Evolutionary conservation across 1,284 basidiomycete genomes (phyloP).

Genomic region (Heterobasidion occidentale): DNA sequence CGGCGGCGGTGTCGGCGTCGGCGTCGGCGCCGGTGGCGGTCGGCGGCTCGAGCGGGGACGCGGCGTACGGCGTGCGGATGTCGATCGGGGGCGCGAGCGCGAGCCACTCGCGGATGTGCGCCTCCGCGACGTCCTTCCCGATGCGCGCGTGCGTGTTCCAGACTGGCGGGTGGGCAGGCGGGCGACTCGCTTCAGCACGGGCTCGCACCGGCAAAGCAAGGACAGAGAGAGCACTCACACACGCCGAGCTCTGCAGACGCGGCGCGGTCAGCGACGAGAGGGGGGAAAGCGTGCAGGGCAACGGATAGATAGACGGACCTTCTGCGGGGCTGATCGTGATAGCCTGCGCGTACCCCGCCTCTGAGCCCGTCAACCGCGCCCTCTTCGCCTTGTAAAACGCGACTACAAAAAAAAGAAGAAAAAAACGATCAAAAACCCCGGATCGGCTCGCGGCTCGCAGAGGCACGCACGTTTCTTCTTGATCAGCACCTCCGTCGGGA

Average conservation of each 20-base stretch:
- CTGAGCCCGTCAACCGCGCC: conserved; percentile 39
- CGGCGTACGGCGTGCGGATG: conserved; percentile 26
- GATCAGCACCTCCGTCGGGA: conserved; percentile 70
- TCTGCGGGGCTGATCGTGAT: conserved; percentile 64
- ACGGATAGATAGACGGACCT: conserved; percentile 31
- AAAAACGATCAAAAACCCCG: too few species aligned
- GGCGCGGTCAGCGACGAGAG: not conserved
- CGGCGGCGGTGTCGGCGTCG: conserved; percentile 2
- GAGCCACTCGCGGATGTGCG: conserved; percentile 45
- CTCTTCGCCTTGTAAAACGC: conserved; percentile 69
- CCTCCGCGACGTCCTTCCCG: conserved; percentile 38
- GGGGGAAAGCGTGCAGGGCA: not conserved
- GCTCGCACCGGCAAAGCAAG: not conserved
- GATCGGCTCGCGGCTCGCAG: too few species aligned
- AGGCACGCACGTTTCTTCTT: conserved; percentile 56
- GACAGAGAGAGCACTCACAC: conserved; percentile 34
- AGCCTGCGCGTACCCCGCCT: conserved; percentile 38
- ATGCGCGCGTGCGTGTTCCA: conserved; percentile 68
- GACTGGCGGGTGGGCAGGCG: conserved; percentile 40
- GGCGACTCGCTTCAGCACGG: not conserved
- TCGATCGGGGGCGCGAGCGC: conserved; percentile 37
- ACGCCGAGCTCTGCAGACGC: conserved; percentile 41
- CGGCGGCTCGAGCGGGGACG: not conserved
- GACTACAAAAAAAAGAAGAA: conserved; percentile 41
- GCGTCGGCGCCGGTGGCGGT: conserved; percentile 3